phyloP scores from a whole-genome alignment of 805 yeast species.

The Schizosaccharomyces japonicus region DNA sequence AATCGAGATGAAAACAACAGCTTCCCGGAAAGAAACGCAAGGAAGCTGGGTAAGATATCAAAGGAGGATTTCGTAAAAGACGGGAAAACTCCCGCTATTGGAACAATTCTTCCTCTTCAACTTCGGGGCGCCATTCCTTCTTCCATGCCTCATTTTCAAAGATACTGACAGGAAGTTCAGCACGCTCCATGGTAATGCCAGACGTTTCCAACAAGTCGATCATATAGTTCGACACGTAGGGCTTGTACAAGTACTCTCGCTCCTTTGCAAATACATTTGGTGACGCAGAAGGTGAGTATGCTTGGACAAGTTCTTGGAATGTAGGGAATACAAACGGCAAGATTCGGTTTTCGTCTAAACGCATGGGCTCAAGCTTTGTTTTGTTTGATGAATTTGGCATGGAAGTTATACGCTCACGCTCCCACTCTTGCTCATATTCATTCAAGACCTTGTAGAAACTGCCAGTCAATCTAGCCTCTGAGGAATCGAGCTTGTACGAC shows the following conservation, averaged over 20 bases:
- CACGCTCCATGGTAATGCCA: not conserved
- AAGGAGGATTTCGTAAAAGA: too few species aligned
- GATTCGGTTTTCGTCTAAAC: too few species aligned
- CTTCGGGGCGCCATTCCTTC: not conserved
- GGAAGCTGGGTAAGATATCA: too few species aligned
- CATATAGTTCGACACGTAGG: not conserved
- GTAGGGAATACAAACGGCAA: too few species aligned
- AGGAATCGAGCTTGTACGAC: constrained; percentile 62
- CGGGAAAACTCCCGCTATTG: too few species aligned
- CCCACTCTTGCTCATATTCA: not conserved
- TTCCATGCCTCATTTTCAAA: not conserved
- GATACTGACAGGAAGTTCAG: not conserved
- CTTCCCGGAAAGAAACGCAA: too few species aligned
- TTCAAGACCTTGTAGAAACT: constrained; percentile 14
- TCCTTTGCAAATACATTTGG: not conserved
- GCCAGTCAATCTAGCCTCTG: constrained; percentile 44
- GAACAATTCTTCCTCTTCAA: not conserved
- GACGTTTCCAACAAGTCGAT: not conserved
- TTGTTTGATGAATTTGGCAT: not conserved
- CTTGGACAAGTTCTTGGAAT: not conserved
- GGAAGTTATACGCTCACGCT: not conserved
- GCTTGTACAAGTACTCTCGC: not conserved
- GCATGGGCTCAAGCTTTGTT: not conserved
- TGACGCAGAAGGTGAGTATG: not conserved
- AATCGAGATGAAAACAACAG: too few species aligned